Evolutionary conservation across 1,284 basidiomycete genomes (phyloP).

Genomic region (Meripilus lineatus): DNA sequence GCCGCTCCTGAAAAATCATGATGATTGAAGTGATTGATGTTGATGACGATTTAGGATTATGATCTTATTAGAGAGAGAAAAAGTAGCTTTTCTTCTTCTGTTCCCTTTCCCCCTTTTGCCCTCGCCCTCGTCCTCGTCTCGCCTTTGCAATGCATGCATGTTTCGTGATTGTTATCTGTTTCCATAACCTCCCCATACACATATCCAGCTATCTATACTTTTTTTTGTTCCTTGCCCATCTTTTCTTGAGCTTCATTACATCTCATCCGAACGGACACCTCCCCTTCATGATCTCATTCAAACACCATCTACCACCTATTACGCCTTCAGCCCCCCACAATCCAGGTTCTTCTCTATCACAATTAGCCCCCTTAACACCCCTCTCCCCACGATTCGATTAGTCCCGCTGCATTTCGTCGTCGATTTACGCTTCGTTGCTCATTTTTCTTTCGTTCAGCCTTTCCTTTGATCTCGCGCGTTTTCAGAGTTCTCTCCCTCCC

Average conservation of each 20-base stretch:
- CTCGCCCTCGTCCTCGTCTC: background rate
- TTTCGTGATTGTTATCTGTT: background rate
- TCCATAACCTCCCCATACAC: background rate
- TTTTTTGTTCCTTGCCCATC: background rate
- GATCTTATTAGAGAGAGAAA: no score
- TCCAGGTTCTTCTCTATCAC: background rate
- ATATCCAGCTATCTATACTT: background rate
- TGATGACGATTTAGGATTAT: no score
- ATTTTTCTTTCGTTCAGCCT: background rate
- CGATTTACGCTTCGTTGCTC: background rate
- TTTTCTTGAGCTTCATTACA: background rate
- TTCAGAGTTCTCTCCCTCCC: background rate
- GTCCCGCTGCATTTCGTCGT: background rate
- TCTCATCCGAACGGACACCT: no score
- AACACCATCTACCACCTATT: no score
- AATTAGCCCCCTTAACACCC: background rate
- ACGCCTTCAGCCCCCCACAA: no score
- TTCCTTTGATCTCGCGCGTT: background rate
- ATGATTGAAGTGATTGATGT: no score
- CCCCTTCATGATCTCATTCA: no score
- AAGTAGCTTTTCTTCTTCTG: no score
- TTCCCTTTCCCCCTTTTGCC: background rate
- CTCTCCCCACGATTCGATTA: background rate
- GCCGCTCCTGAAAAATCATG: no score
- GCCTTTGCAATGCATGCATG: background rate